Evolutionary conservation across 2,329 filamentous ascomycete species (phyloP).

Genomic region (Knufia petricola): DNA sequence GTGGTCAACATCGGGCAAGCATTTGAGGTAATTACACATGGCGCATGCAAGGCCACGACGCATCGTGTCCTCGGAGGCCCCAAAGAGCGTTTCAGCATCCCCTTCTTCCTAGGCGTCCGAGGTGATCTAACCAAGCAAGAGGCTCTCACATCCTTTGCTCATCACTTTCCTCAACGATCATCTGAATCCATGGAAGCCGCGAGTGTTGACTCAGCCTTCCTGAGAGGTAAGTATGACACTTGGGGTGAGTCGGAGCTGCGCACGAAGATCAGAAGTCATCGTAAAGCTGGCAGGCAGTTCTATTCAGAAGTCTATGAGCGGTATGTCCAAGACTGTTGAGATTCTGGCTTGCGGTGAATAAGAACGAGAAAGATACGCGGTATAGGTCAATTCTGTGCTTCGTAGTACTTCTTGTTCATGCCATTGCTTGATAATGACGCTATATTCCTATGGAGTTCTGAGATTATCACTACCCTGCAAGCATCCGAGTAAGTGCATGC

Average conservation of each 20-base stretch:
- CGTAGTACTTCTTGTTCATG: background rate
- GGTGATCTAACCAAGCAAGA: slow-evolving; percentile 37
- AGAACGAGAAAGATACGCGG: too few species aligned
- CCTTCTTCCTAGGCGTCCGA: slow-evolving; percentile 43
- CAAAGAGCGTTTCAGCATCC: slow-evolving; percentile 34
- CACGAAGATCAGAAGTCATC: slow-evolving; percentile 46
- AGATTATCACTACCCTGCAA: background rate
- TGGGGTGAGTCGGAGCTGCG: slow-evolving; percentile 48
- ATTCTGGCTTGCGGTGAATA: too few species aligned
- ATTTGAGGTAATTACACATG: slow-evolving; percentile 35
- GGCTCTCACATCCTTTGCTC: slow-evolving; percentile 28
- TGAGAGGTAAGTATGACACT: slow-evolving; percentile 42
- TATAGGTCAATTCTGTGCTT: too few species aligned
- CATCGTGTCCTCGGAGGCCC: slow-evolving; percentile 33
- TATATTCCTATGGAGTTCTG: background rate
- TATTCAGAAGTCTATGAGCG: slow-evolving; percentile 41
- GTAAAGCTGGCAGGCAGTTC: slow-evolving; percentile 39
- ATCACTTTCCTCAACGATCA: slow-evolving; percentile 28
- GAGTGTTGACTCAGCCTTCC: slow-evolving; percentile 41
- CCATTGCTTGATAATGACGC: slow-evolving; percentile 1
- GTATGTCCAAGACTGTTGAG: slow-evolving; percentile 26
- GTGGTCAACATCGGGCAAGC: slow-evolving; percentile 41
- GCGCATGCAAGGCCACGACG: slow-evolving; percentile 35
- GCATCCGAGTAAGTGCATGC: too few species aligned
- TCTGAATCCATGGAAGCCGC: slow-evolving; percentile 30